Base-by-base conservation (phyloP, 257 asterid species). In the Eucommia ulmoides region DNA sequence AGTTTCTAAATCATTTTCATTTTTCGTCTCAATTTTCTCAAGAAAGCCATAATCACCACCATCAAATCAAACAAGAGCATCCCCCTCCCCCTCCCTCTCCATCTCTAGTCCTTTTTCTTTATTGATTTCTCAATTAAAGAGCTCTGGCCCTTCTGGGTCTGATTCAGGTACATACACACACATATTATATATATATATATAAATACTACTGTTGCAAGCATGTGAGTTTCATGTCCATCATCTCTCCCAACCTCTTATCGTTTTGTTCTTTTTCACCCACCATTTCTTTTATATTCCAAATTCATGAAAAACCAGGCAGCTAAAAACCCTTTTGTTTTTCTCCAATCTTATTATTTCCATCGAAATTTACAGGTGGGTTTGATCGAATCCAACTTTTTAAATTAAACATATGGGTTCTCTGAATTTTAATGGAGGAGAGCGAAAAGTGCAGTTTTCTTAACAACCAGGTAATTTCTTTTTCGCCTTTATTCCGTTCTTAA, bases 151-250 rank as follows among this genome's bases (percentile, higher is more conserved):
- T 62, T 62, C 63, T 63, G 35, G 33, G 15, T 62, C 41, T 41
- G 55, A 55, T 57, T 33, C 53, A 22, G 50, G 58, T 18, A 57
- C 9, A 25, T 7, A n/a, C 41, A 57, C 9, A 25, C 3, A n/a
- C 41, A 44, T 24, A 42, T 45, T 45, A 19, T 23, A 33, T 47
- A 24, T 52, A 50, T 29, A 29, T 55, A 56, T 58, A 58, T 63
- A 48, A 51, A 51, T 55, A 61, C 42, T 70, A 60, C 16, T 74
- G 84, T 76, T 66, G 87, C 62, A 57, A 61, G 59, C 79, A 81
- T 81, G 74, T 74, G 87, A 77, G 46, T 57, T 65, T 65, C 64
- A 59, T 62, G 69, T 59, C 75, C 72, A 72, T 67, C 55, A 59
- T 46, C 61, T 64, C 52, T 56, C 41, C 12, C 12, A 29, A 12